Evolutionary conservation across 805 yeast genomes (phyloP), one percentile per base, ranked within the genome.

Genomic region (Barnettozyma siamensis): DNA sequence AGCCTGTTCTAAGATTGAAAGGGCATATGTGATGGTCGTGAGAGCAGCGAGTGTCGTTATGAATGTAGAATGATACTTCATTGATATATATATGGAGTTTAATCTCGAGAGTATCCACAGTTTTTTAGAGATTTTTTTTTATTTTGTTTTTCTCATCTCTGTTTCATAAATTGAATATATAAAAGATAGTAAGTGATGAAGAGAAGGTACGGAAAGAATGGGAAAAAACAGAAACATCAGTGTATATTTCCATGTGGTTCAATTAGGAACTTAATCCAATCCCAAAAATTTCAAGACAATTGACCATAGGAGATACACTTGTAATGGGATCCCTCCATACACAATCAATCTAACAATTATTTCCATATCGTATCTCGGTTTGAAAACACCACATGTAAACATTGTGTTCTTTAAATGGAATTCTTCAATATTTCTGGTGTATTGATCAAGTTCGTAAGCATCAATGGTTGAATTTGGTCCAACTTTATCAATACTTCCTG

Each of bases 241-340:
- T n/a, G n/a, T n/a, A n/a, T n/a, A n/a, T n/a, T n/a, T 21, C 24
- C 6, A 21, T 21, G 24, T 21, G 11, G 8, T 13, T 9, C 20
- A 32, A 32, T 33, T 34, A n/a, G 53, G 50, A 16, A 33, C 29
- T 13, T 44, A 44, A 9, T 41, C 42, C 12, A 55, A 37, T 9
- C 55, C 51, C 5, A 46, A 26, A 2, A 37, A 16, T 10, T 40
- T 30, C 11, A 48, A 39, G 12, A 51, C 40, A 5, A 51, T 24
- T 1, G 69, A 63, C 37, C 66, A 62, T 2, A 55, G 55, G 5
- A 63, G 31, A 5, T 74, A 60, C 0, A 84, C 82, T 26, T 73
- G 61, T 21, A 69, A 53, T 0, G 93, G 73, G 23, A 91, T 77
- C 0, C 98, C 98, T 1, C 85, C 81, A 62, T 91, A 91, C 1